Conservation (phyloP, 345 rosid genomes). For the Populus alba region DNA sequence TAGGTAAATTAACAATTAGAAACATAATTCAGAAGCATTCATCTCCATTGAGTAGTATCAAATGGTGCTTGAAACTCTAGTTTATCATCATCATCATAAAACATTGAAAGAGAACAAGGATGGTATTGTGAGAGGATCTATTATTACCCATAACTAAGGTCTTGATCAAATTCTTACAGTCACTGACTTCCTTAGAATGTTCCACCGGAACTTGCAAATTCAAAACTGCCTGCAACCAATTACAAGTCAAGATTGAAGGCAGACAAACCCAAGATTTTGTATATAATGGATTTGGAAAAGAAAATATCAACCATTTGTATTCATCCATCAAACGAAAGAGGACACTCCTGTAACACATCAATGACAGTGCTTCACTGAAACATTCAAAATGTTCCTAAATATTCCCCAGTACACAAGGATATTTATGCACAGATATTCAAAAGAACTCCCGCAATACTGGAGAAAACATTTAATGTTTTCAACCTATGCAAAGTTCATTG, state of each 20-base stretch:
- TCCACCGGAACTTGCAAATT: slow-evolving; percentile 94
- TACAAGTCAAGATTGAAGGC: slow-evolving; percentile 14
- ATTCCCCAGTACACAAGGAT: background rate
- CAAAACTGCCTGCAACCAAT: slow-evolving; percentile 83
- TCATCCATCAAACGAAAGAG: background rate
- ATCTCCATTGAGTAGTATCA: background rate
- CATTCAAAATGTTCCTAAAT: background rate
- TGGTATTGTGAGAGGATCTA: slow-evolving; percentile 19
- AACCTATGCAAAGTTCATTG: background rate
- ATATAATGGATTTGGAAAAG: background rate
- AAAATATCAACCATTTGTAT: background rate
- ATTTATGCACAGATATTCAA: background rate
- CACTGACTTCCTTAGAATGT: slow-evolving; percentile 98
- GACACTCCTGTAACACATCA: background rate
- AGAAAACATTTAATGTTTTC: background rate
- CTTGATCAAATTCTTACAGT: slow-evolving; percentile 92
- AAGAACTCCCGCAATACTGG: background rate
- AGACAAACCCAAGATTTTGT: background rate
- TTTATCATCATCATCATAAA: background rate
- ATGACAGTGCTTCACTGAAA: background rate
- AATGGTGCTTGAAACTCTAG: slow-evolving; percentile 3
- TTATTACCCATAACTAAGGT: slow-evolving; percentile 99
- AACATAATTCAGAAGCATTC: background rate
- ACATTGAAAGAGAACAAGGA: slow-evolving; percentile 3
- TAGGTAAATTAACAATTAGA: background rate